These are phyloP conservation scores for Penicillium desertorum DNA, from an alignment of 495 filamentous ascomycete species.

Conservation along the genomic window DNA sequence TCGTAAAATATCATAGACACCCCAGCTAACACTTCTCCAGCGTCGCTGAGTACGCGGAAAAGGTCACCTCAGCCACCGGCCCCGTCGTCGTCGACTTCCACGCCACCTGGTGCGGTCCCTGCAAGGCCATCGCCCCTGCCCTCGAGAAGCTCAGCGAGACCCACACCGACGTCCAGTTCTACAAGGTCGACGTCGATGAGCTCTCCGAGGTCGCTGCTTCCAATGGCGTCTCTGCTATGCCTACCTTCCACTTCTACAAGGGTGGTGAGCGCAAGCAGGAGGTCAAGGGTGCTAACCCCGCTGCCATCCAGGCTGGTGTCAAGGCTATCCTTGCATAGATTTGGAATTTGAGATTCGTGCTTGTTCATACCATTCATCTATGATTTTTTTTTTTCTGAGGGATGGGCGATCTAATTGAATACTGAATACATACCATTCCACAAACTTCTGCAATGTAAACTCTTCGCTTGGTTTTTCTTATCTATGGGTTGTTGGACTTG, in stretches of 20 bases:
- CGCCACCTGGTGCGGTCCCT: conserved; percentile 93
- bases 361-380: not conserved
- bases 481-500: no score
- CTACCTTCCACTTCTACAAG: conserved; percentile 88
- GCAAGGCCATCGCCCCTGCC: conserved; percentile 81
- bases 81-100: conserved; percentile 82
- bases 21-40: conserved; percentile 41
- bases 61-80: conserved; percentile 38
- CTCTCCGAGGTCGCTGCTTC: conserved; percentile 73
- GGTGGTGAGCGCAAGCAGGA: conserved; percentile 65
- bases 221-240: conserved; percentile 89
- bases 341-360: not conserved
- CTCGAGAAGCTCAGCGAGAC: conserved; percentile 62
- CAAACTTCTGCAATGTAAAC: not conserved
- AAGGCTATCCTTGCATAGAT: conserved; percentile 26
- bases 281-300: conserved; percentile 79
- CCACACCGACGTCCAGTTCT: conserved; percentile 64
- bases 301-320: conserved; percentile 57
- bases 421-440: conserved; percentile 2
- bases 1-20: not conserved
- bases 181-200: conserved; percentile 92
- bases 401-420: not conserved
- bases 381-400: conserved; percentile 7
- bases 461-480: not conserved
- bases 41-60: conserved; percentile 53